Base-by-base conservation (phyloP, 345 rosid species). In the Reutealis trisperma region DNA sequence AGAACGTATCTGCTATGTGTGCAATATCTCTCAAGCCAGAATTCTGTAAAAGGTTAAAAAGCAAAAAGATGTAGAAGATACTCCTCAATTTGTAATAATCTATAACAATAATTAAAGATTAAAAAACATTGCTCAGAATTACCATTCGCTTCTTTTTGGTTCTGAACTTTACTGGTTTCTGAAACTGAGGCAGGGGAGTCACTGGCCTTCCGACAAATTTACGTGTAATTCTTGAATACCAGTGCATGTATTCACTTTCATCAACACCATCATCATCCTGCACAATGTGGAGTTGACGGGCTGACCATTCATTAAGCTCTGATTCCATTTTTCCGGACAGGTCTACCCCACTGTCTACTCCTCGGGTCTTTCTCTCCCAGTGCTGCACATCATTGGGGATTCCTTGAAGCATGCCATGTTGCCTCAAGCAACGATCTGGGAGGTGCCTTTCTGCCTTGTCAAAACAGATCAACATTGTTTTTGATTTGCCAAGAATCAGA, bases 391-490 rank as follows among this genome's bases (percentile, higher is more conserved):
- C 93, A 47, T 87, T 86, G 4, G 99, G 99, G 80, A 95, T 89
- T 11, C 86, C 82, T 85, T 95, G 99, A 75, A 82, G 78, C 85
- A 87, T 83, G 44, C 91, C 96, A 74, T 84, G 89, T 67, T 95
- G 99, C 84, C 97, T 90, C 44, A 92, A 81, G 78, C 97, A 92
- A 70, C 99, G 99, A 85, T 93, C 93, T 61, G 99, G 98, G 8
- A 91, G 91, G 85, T 95, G 99, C 78, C 94, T 93, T 87, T 94
- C 99, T n/a, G 97, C 95, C 91, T 94, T 94, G 85, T 93, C 99
- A 71, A 93, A 93, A 77, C 98, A 94, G 75, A 94, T 87, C 80
- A 94, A 83, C 91, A 90, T 94, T 32, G 98, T 90, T 79, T 86
- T 91, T 10, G 99, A 91, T 86, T 94, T 91, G 69, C 98, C 97